Conservation (phyloP, 441 rosid species). For the Mallotus repandus region DNA sequence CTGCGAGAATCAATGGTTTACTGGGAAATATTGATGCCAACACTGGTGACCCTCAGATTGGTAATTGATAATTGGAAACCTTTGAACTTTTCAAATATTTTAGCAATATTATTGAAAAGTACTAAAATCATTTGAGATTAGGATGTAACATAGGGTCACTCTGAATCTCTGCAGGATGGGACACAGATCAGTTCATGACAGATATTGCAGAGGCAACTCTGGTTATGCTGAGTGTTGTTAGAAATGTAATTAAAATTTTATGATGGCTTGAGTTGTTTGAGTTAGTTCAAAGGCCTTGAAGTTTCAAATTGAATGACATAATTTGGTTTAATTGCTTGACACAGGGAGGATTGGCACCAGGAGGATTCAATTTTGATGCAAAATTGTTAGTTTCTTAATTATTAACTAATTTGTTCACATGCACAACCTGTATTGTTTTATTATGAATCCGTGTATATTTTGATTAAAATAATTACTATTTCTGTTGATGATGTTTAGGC, state of each 20-base stretch:
- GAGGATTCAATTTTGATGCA: conserved; percentile 99
- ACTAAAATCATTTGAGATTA: neutral
- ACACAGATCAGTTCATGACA: conserved; percentile 92
- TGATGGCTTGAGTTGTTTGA: neutral
- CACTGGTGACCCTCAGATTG: conserved; percentile 95
- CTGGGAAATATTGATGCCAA: conserved; percentile 96
- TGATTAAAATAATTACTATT: conserved; percentile 1
- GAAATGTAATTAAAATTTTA: conserved; percentile 51
- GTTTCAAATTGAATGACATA: conserved; percentile 6
- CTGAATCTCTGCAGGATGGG: conserved; percentile 68
- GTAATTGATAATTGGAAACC: conserved; percentile 33
- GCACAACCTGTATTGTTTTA: neutral
- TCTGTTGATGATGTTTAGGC: conserved; percentile 40
- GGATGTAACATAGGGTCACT: conserved; percentile 18
- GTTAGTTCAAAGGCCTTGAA: neutral
- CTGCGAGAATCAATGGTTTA: conserved; percentile 88
- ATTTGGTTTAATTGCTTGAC: conserved; percentile 14
- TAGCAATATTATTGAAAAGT: neutral
- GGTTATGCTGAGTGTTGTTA: conserved; percentile 89
- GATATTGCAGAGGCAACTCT: conserved; percentile 88
- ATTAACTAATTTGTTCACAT: neutral
- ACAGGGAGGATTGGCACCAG: conserved; percentile 95
- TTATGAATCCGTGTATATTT: neutral
- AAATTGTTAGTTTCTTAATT: conserved; percentile 57
- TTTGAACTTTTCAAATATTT: neutral